Evolutionary conservation across 2,329 filamentous ascomycete species (phyloP), one percentile per base, ranked within the genome.

Genomic region (Diatrype stigma): DNA sequence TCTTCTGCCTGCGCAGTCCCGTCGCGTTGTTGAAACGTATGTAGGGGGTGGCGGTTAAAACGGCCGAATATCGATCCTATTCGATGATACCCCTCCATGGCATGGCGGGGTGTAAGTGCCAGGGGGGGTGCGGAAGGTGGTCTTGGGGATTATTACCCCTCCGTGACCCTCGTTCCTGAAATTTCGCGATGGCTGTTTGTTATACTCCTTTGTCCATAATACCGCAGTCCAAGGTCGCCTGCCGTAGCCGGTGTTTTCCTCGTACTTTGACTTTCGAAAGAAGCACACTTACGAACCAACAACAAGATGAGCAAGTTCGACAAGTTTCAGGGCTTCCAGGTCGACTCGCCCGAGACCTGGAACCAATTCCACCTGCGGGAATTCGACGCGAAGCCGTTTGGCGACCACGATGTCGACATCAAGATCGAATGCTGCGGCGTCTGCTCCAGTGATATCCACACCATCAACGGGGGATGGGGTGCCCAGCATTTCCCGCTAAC

Each of bases 371-470:
- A 85, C 63, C 87, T 89, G 73, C 84, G 86, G 65, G 69, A 92
- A 75, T 90, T 90, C 75, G 81, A 85, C 60, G 84, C 92, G 52
- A 94, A 95, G 75, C 87, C 88, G 17, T 95, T 95, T 67, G 89
- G 86, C 58, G 89, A 92, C 67, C 81, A 89, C 70, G 90, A 96
- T 66, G 83, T 96, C 62, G 90, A 96, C 67, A 82, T 96, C 71
- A 87, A 92, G 76, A 86, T 96, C 63, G 85, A 91, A 59, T 85
- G 82, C 66, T 93, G 89, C 64, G 88, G 89, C 64, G 78, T 90
- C 48, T 90, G 87, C 67, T 82, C 85, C 59, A 86, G 81, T 59
- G 86, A 90, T 64, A 74, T 87, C 45, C 86, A 89, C 71, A 89
- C 83, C 53, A 79, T 89, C 65, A 82, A 70, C 62, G 84, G 84